Percentiles rank a stretch among this genome's conserved stretches.
Evolutionary conservation across 2,329 filamentous ascomycete genomes (phyloP).

Genomic region (Byssothecium circinans): DNA sequence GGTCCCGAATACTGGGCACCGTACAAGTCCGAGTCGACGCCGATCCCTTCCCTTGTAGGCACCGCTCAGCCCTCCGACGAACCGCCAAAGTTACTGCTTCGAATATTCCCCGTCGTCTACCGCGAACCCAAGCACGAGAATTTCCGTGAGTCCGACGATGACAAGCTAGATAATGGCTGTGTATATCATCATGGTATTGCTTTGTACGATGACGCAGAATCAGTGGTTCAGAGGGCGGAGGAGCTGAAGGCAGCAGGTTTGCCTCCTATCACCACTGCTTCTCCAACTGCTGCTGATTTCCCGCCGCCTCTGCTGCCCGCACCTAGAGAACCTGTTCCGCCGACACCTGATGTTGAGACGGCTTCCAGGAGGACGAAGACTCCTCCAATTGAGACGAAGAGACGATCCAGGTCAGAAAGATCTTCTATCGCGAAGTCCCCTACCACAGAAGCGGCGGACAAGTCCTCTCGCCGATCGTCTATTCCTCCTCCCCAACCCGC

Average conservation of each 20-base stretch:
- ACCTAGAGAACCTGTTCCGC: constrained; percentile 30
- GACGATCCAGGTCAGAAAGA: constrained; percentile 7
- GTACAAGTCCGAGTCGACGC: constrained; percentile 35
- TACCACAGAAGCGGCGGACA: constrained; percentile 19
- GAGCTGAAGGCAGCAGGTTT: constrained; percentile 44
- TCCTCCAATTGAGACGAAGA: background rate
- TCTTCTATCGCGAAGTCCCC: constrained; percentile 15
- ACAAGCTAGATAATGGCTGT: constrained; percentile 49
- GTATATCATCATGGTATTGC: constrained; percentile 55
- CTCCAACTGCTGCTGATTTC: constrained; percentile 44
- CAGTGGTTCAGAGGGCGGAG: constrained; percentile 35
- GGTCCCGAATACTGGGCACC: constrained; percentile 40
- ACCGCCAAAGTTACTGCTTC: constrained; percentile 50
- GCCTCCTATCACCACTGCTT: constrained; percentile 39
- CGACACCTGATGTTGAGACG: constrained; percentile 22
- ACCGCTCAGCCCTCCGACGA: constrained; percentile 28
- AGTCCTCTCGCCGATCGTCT: constrained; percentile 1
- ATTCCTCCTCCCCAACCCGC: constrained; percentile 5
- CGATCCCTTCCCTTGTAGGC: constrained; percentile 31
- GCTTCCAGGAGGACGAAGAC: constrained; percentile 2
- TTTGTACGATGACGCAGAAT: constrained; percentile 52
- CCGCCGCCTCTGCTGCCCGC: constrained; percentile 41
- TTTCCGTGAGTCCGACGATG: constrained; percentile 45
- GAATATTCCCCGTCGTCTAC: constrained; percentile 55
- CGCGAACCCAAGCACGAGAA: constrained; percentile 54